A percentile compares a stretch with the other conserved stretches of the same genome.
These are phyloP conservation scores for Alloascoidea africana DNA, from an alignment of 805 yeast species.

Conservation along the genomic window DNA sequence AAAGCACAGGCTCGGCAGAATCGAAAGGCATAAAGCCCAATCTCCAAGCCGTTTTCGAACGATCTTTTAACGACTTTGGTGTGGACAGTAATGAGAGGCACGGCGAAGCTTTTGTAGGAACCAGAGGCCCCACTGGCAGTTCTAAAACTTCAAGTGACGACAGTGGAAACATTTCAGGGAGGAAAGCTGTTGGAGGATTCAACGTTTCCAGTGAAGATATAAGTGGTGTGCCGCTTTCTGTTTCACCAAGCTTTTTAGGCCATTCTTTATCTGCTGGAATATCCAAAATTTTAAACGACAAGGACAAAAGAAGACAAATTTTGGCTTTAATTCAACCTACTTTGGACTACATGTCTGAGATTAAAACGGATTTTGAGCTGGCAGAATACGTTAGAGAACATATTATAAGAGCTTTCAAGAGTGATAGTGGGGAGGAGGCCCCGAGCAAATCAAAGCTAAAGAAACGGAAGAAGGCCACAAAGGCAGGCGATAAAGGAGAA, in stretches of 20 bases:
- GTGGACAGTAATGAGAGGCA: neutral
- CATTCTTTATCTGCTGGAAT: neutral
- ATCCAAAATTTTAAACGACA: neutral
- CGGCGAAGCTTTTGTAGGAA: neutral
- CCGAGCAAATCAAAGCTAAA: neutral
- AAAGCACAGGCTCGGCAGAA: neutral
- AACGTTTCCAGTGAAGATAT: neutral
- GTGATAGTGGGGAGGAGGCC: neutral
- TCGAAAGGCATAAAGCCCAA: neutral
- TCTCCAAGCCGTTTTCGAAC: neutral
- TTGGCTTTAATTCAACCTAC: neutral
- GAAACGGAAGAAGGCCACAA: neutral
- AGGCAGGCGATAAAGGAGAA: neutral
- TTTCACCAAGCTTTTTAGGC: neutral
- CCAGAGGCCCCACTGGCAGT: neutral
- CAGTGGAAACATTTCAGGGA: too few relatives aligned
- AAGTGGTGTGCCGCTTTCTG: neutral
- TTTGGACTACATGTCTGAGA: neutral
- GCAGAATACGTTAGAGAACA: neutral
- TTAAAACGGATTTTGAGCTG: neutral
- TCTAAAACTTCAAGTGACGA: too few relatives aligned
- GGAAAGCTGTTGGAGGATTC: too few relatives aligned
- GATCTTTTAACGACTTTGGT: neutral
- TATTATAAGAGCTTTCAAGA: neutral
- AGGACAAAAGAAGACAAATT: neutral